Evolutionary conservation across 345 rosid genomes (phyloP).

Genomic region (Eucalyptus polyanthemos): DNA sequence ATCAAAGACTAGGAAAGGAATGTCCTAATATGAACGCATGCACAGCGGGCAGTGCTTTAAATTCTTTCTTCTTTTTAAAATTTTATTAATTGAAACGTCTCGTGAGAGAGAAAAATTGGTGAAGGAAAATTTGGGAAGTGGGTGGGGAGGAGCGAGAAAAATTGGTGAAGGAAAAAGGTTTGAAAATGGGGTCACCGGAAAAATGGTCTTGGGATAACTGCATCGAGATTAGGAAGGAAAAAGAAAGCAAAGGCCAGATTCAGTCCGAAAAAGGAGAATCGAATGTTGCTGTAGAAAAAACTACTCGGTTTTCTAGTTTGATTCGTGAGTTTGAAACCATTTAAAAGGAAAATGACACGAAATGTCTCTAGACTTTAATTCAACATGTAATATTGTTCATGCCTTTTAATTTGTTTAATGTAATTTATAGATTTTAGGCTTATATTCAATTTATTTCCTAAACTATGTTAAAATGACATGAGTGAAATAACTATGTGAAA

Average conservation of each 20-base stretch:
- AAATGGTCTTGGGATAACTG: neutral
- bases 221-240: neutral
- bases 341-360: fast-evolving
- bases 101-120: neutral
- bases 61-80: neutral
- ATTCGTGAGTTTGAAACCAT: neutral
- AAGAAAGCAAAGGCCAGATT: neutral
- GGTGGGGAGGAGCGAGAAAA: neutral
- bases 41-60: neutral
- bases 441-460: neutral
- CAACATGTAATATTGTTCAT: fast-evolving
- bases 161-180: neutral
- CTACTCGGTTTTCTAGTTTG: neutral
- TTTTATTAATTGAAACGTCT: neutral
- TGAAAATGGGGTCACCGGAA: neutral
- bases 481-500: neutral
- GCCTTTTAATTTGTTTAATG: fast-evolving
- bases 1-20: neutral
- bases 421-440: fast-evolving
- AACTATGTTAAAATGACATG: neutral
- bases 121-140: neutral
- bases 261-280: neutral
- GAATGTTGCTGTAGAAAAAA: neutral
- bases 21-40: neutral
- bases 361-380: fast-evolving